Conservation (phyloP, 371 early-diverging fungal species). For the Globomyces sp. region DNA sequence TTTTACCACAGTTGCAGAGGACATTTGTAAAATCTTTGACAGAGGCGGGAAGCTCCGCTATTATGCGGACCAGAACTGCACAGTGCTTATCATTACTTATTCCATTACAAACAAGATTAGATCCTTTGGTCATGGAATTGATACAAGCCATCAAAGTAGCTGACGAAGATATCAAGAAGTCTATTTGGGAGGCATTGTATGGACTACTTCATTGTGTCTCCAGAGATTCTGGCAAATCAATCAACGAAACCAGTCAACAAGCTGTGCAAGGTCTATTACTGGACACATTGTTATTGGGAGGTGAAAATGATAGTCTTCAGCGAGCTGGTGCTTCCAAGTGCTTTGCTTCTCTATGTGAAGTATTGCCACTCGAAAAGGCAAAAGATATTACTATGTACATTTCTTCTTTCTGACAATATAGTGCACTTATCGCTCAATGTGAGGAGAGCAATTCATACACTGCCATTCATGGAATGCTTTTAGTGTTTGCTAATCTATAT, state of each 20-base stretch:
- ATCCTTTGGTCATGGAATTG: conserved; percentile 83
- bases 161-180: conserved; percentile 49
- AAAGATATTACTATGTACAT: no score
- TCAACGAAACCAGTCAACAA: conserved; percentile 62
- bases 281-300: conserved; percentile 28
- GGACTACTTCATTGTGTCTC: conserved; percentile 48
- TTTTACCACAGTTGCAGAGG: conserved; percentile 96
- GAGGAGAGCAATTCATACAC: no score
- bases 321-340: conserved; percentile 43
- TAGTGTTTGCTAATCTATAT: no score
- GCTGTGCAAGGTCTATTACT: conserved; percentile 42
- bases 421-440: no score
- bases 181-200: conserved; percentile 69
- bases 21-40: conserved; percentile 91
- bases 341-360: conserved; percentile 15
- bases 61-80: conserved; percentile 77
- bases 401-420: no score
- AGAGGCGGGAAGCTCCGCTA: conserved; percentile 58
- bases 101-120: conserved; percentile 77
- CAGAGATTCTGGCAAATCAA: conserved; percentile 48
- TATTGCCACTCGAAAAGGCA: not conserved
- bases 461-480: no score
- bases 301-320: conserved; percentile 35
- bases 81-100: conserved; percentile 76
- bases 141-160: conserved; percentile 68